Conservation (phyloP, 2,329 filamentous ascomycete genomes). For the Alternaria brassicicola region DNA sequence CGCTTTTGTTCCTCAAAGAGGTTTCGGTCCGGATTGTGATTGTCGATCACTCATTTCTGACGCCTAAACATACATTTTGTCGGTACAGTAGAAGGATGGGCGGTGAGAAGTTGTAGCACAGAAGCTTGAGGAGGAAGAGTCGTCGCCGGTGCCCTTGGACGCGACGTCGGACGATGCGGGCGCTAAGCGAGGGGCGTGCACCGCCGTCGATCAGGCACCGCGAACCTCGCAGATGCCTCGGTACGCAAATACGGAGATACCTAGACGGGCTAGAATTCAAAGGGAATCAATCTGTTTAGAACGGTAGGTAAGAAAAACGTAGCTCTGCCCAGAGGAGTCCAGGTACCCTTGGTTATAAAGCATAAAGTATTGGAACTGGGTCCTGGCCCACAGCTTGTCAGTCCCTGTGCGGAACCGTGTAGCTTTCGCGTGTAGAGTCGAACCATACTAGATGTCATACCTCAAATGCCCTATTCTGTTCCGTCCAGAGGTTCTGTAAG, state of each 20-base stretch:
- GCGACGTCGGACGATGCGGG: neutral
- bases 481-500: too few species aligned
- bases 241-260: neutral
- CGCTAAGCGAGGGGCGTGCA: slow-evolving; percentile 1
- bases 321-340: neutral
- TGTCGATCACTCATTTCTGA: neutral
- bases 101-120: neutral
- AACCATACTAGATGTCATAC: too few species aligned
- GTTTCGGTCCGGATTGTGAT: neutral
- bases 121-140: neutral
- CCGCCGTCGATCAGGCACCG: neutral
- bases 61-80: neutral
- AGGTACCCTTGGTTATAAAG: too few species aligned
- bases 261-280: neutral
- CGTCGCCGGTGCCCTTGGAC: neutral
- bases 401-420: neutral
- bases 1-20: neutral
- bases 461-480: too few species aligned
- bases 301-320: neutral
- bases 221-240: neutral
- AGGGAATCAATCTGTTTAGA: neutral
- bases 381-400: neutral
- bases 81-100: neutral
- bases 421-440: neutral
- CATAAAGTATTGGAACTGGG: too few species aligned